Evolutionary conservation across 495 filamentous ascomycete species (phyloP).

Genomic region (Endocarpon pusillum): DNA sequence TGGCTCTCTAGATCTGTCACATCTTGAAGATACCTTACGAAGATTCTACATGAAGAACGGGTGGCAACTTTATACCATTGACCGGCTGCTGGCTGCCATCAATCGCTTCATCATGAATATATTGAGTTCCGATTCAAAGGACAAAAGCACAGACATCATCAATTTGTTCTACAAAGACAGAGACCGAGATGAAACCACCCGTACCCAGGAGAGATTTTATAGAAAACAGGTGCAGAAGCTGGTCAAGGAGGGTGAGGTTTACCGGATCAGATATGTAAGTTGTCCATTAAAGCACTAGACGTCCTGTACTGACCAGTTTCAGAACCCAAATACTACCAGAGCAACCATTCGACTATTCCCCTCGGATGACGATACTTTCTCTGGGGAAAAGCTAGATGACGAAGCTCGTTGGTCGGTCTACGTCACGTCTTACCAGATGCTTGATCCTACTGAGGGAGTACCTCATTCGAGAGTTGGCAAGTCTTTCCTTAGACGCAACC

Average conservation of each 20-base stretch:
- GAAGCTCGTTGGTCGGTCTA: slow-evolving; percentile 78
- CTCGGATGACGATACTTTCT: slow-evolving; percentile 65
- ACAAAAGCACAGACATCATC: slow-evolving; percentile 76
- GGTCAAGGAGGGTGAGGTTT: slow-evolving; percentile 79
- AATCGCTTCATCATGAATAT: slow-evolving; percentile 58
- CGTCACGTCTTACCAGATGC: slow-evolving; percentile 71
- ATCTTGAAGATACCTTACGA: slow-evolving; percentile 77
- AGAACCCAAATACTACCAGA: slow-evolving; percentile 40
- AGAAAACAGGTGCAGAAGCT: slow-evolving; percentile 74
- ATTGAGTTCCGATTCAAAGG: slow-evolving; percentile 65
- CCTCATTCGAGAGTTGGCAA: slow-evolving; percentile 42
- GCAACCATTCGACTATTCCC: slow-evolving; percentile 55
- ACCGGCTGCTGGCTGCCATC: slow-evolving; percentile 63
- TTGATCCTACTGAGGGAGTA: slow-evolving; percentile 81
- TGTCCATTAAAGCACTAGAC: background rate
- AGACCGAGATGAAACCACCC: slow-evolving; percentile 63
- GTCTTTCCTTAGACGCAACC: slow-evolving; percentile 57
- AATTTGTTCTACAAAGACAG: slow-evolving; percentile 69
- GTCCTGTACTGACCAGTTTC: slow-evolving; percentile 5
- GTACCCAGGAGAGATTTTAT: slow-evolving; percentile 66
- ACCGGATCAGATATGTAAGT: slow-evolving; percentile 71
- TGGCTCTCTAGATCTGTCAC: slow-evolving; percentile 57
- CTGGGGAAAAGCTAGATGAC: slow-evolving; percentile 37
- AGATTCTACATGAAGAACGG: slow-evolving; percentile 77
- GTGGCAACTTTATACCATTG: slow-evolving; percentile 79